Evolutionary conservation across 129 eudicot species (phyloP).

Genomic region (Lactuca sativa): DNA sequence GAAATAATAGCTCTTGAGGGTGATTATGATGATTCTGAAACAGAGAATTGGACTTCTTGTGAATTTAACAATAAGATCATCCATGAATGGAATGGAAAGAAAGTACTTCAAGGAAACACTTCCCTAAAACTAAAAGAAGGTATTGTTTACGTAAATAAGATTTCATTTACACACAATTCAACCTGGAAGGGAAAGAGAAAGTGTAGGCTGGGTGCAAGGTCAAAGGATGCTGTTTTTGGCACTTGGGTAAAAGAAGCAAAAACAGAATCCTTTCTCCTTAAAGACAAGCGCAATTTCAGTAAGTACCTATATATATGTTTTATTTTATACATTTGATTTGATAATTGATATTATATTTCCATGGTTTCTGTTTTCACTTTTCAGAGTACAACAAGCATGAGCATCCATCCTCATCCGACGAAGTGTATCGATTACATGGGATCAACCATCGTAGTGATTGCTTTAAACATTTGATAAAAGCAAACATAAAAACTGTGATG

Average conservation of each 20-base stretch:
- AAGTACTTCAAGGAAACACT: slow-evolving; percentile 44
- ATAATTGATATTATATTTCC: too few relatives aligned
- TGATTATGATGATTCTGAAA: slow-evolving; percentile 31
- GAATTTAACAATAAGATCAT: slow-evolving; percentile 44
- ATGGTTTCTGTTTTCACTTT: neutral
- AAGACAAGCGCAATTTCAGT: slow-evolving; percentile 56
- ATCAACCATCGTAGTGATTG: slow-evolving; percentile 9
- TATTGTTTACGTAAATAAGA: slow-evolving; percentile 28
- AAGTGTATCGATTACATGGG: slow-evolving; percentile 12
- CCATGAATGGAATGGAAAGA: slow-evolving; percentile 38
- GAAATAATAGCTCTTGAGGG: slow-evolving; percentile 58
- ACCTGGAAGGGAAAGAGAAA: slow-evolving; percentile 40
- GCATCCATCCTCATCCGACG: slow-evolving; percentile 24
- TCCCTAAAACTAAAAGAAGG: slow-evolving; percentile 50
- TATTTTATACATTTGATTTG: too few relatives aligned
- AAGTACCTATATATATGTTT: slow-evolving; percentile 23
- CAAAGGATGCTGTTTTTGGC: slow-evolving; percentile 25
- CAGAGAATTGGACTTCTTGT: slow-evolving; percentile 30
- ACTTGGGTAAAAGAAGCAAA: slow-evolving; percentile 47
- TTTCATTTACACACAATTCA: slow-evolving; percentile 47
- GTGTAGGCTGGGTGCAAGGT: slow-evolving; percentile 55
- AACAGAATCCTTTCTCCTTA: slow-evolving; percentile 54
- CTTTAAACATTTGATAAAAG: slow-evolving; percentile 6
- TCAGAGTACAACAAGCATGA: slow-evolving; percentile 27
- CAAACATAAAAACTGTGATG: slow-evolving; percentile 31